Conservation (phyloP, 176 grass and related monocot genomes). For the Leersia perrieri region DNA sequence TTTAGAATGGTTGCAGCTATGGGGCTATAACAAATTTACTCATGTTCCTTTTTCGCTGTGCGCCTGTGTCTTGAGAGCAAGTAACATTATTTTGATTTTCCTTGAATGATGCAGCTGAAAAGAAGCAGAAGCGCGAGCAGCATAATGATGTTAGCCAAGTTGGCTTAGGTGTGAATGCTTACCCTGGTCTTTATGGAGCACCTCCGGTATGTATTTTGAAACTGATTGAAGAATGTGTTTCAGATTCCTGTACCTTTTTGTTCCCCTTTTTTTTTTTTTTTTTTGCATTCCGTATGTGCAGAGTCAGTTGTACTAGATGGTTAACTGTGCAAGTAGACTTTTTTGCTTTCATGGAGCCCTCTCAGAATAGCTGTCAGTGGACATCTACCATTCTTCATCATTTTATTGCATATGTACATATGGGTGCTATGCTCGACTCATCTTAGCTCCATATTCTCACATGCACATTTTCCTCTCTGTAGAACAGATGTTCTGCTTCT, state of each 20-base stretch:
- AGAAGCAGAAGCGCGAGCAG: constrained; percentile 79
- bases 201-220: constrained; percentile 56
- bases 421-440: neutral
- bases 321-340: neutral
- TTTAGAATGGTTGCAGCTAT: constrained; percentile 11
- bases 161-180: constrained; percentile 63
- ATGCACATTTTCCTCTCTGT: neutral
- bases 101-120: constrained; percentile 69
- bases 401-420: neutral
- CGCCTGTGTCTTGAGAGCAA: neutral
- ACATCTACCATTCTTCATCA: neutral
- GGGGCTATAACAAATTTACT: constrained; percentile 10
- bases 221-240: neutral
- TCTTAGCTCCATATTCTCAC: neutral
- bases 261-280: too few relatives aligned
- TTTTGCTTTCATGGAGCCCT: neutral
- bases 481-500: neutral
- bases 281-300: neutral
- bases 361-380: neutral
- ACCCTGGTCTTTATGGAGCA: constrained; percentile 78
- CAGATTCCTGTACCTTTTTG: constrained; percentile 11
- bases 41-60: neutral
- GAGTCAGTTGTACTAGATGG: neutral
- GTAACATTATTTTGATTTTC: constrained; percentile 32
- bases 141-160: constrained; percentile 72